phyloP scores from a whole-genome alignment of 2,329 filamentous ascomycete species.

The Penicillium sp. region DNA sequence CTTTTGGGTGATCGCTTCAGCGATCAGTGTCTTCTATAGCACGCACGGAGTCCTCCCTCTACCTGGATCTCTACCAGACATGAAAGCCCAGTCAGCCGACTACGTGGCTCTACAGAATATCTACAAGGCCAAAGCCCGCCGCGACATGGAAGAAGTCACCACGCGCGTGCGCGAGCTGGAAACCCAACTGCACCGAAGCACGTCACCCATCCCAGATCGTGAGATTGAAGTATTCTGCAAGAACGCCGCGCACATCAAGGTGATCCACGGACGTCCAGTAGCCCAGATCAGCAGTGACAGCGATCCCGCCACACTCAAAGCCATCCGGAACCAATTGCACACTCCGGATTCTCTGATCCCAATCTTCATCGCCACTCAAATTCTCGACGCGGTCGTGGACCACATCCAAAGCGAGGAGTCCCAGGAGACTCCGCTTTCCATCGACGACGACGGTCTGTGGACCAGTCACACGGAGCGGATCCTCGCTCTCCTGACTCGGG shows the following conservation, averaged over 20 bases:
- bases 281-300: constrained; percentile 41
- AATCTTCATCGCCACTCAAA: constrained; percentile 62
- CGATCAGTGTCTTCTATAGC: constrained; percentile 69
- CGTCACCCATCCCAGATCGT: constrained; percentile 52
- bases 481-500: constrained; percentile 31
- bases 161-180: constrained; percentile 55
- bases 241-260: constrained; percentile 85
- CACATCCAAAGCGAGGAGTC: constrained; percentile 46
- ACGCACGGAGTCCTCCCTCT: constrained; percentile 71
- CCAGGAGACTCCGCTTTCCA: constrained; percentile 13
- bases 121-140: constrained; percentile 81
- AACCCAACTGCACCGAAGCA: constrained; percentile 42
- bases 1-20: constrained; percentile 86
- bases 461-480: constrained; percentile 24
- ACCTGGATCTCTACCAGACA: constrained; percentile 83
- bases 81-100: constrained; percentile 89
- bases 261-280: constrained; percentile 62
- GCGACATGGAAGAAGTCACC: constrained; percentile 71
- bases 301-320: constrained; percentile 38
- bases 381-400: constrained; percentile 42
- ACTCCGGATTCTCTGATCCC: constrained; percentile 57
- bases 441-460: constrained; percentile 34
- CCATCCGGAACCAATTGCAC: constrained; percentile 32
- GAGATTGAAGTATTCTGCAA: constrained; percentile 93
- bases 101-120: constrained; percentile 89